Conservation (phyloP, 192 early-diverging fungal species). For the Linnemannia zychae region DNA sequence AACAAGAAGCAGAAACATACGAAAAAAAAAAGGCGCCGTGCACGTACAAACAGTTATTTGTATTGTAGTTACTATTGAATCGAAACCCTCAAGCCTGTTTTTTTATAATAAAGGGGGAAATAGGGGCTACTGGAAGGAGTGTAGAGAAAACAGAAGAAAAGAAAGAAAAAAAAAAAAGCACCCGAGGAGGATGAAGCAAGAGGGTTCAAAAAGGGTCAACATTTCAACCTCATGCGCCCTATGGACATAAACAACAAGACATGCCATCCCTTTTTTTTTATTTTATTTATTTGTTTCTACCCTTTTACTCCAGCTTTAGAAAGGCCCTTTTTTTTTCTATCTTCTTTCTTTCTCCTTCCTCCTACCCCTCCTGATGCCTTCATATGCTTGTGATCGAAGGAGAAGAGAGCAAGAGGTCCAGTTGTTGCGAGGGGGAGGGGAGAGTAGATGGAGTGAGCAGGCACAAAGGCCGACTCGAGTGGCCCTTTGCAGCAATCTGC, state of each 20-base stretch:
- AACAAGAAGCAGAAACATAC: background rate
- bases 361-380: too few species aligned
- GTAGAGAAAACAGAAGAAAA: slow-evolving; percentile 8
- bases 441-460: background rate
- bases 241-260: slow-evolving; percentile 13
- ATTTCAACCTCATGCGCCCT: background rate
- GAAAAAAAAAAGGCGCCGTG: background rate
- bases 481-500: background rate
- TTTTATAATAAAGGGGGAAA: background rate
- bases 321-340: background rate
- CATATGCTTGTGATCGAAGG: too few species aligned
- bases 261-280: background rate
- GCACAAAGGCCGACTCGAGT: background rate
- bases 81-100: background rate
- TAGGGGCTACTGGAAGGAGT: background rate
- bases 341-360: background rate
- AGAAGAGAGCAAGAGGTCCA: background rate
- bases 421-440: too few species aligned
- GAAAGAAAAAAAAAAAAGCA: background rate
- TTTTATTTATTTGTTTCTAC: background rate
- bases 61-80: background rate
- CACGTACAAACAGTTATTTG: background rate
- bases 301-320: background rate
- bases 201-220: background rate
- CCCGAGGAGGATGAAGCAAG: background rate